phyloP scores from a whole-genome alignment of 163 green algal genomes.

The Volvox carteri region DNA sequence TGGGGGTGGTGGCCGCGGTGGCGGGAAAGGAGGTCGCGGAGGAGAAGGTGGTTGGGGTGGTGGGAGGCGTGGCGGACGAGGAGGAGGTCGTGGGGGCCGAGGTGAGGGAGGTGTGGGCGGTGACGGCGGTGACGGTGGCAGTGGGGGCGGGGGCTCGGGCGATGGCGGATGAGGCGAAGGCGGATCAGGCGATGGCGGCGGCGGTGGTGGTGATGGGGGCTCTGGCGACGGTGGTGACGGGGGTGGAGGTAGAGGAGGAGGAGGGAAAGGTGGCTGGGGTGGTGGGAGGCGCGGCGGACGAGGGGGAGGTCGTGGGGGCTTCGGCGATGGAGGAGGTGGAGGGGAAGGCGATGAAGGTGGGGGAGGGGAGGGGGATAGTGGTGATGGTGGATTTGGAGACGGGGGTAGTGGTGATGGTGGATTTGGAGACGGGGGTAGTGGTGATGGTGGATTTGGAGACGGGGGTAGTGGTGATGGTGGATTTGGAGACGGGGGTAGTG shows the following conservation, averaged over 20 bases:
- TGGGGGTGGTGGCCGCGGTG: too few species aligned
- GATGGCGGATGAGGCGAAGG: not conserved
- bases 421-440: not conserved
- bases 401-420: not conserved
- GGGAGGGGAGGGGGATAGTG: not conserved
- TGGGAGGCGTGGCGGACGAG: too few species aligned
- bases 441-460: not conserved
- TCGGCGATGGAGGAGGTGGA: not conserved
- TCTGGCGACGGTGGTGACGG: not conserved
- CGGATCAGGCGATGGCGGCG: not conserved
- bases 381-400: too few species aligned
- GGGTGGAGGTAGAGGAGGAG: not conserved
- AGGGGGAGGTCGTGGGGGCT: too few species aligned
- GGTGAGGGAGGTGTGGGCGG: too few species aligned
- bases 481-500: not conserved
- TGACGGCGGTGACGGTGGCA: too few species aligned
- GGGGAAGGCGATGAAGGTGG: not conserved
- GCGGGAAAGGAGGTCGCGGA: not conserved
- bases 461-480: not conserved
- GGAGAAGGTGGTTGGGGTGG: too few species aligned
- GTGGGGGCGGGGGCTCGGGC: not conserved
- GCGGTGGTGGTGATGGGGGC: not conserved
- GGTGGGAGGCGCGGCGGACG: not conserved
- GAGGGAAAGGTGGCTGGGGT: not conserved
- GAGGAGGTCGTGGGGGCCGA: too few species aligned